phyloP scores from a whole-genome alignment of 208 protist genomes.

The Crithidia fasciculata region DNA sequence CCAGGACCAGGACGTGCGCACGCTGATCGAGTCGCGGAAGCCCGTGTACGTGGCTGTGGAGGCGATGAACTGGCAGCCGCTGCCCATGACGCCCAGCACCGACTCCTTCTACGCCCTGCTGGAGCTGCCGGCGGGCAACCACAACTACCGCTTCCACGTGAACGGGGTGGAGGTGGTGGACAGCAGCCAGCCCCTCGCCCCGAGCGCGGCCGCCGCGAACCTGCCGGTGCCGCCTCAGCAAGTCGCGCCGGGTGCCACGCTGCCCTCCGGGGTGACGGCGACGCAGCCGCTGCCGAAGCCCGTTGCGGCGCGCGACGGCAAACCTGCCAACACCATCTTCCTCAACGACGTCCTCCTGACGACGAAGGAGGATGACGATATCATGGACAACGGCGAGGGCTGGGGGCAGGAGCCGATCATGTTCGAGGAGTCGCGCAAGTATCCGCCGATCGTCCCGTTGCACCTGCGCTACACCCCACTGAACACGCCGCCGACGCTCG shows the following conservation, averaged over 20 bases:
- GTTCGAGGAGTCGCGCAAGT: slow-evolving; percentile 88
- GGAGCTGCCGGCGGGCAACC: slow-evolving; percentile 73
- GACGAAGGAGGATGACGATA: slow-evolving; percentile 82
- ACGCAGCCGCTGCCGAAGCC: slow-evolving; percentile 38
- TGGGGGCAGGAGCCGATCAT: slow-evolving; percentile 85
- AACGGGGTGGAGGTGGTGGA: slow-evolving; percentile 78
- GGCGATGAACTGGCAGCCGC: slow-evolving; percentile 66
- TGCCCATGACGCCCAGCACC: slow-evolving; percentile 83
- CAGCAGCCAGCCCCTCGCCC: slow-evolving; percentile 68
- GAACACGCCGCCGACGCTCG: slow-evolving; percentile 89
- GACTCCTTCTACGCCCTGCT: slow-evolving; percentile 89
- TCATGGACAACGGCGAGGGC: slow-evolving; percentile 78
- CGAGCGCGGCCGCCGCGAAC: slow-evolving; percentile 12
- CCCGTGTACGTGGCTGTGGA: slow-evolving; percentile 68
- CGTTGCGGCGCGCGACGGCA: slow-evolving; percentile 47
- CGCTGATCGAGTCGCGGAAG: slow-evolving; percentile 50
- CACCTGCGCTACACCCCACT: slow-evolving; percentile 92
- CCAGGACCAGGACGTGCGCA: slow-evolving; percentile 59
- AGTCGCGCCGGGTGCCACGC: not conserved
- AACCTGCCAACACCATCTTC: slow-evolving; percentile 69
- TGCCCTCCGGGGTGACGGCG: slow-evolving; percentile 8
- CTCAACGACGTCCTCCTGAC: slow-evolving; percentile 76
- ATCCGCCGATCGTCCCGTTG: slow-evolving; percentile 88
- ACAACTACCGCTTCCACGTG: slow-evolving; percentile 86
- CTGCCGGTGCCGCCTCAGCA: slow-evolving; percentile 15